These are phyloP conservation scores for Gossypioides kirkii DNA, from an alignment of 345 rosid genomes.

Conservation along the genomic window DNA sequence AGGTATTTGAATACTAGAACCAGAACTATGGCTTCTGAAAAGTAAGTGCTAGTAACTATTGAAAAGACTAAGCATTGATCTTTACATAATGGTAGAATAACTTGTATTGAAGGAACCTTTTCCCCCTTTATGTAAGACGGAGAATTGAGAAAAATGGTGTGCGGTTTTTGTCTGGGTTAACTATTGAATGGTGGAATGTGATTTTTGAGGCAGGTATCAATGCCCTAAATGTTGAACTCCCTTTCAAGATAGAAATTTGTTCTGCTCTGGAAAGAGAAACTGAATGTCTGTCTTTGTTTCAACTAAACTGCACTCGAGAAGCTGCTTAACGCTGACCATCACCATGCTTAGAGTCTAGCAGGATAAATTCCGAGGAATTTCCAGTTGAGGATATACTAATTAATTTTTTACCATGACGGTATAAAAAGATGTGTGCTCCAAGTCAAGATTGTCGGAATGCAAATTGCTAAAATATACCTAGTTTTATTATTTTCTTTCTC, in stretches of 20 bases:
- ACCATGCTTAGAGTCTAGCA: neutral
- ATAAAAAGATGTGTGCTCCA: neutral
- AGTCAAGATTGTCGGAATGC: neutral
- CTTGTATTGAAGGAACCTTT: neutral
- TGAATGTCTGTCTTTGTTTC: neutral
- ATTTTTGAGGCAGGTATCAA: neutral
- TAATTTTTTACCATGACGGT: neutral
- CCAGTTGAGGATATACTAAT: neutral
- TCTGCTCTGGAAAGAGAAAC: neutral
- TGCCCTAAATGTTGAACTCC: neutral
- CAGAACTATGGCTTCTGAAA: neutral
- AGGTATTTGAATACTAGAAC: neutral
- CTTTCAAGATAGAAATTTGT: neutral
- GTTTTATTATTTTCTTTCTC: neutral
- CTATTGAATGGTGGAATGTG: neutral
- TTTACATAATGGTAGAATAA: neutral
- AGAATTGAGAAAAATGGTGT: neutral
- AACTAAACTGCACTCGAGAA: neutral
- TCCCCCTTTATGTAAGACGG: neutral
- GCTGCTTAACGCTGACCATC: neutral
- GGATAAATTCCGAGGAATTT: neutral
- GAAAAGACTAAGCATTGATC: slow-evolving; percentile 9
- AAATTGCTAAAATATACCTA: neutral
- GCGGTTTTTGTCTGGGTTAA: neutral
- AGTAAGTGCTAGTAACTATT: neutral